These are phyloP conservation scores for Diaporthe longicolla DNA, from an alignment of 2,329 filamentous ascomycete genomes.

Conservation along the genomic window DNA sequence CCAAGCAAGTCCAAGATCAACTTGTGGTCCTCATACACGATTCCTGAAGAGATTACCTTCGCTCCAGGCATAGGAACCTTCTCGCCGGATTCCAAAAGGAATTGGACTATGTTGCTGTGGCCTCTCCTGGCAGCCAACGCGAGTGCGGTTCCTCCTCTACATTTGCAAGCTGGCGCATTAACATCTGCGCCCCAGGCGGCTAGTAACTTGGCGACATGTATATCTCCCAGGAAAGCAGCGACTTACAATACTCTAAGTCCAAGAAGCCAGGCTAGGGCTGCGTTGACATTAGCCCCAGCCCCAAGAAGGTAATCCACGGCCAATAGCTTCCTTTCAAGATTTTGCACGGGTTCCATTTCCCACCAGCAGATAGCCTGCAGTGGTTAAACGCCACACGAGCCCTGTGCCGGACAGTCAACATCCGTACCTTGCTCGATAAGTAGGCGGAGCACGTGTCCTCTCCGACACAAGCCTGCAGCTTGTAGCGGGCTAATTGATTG, in stretches of 20 bases:
- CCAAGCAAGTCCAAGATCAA: no score
- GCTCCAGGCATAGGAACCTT: neutral
- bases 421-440: neutral
- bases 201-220: rapidly evolving
- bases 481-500: neutral
- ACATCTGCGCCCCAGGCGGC: neutral
- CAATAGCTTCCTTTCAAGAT: neutral
- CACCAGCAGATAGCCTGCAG: neutral
- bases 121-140: neutral
- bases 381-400: neutral
- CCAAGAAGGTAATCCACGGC: neutral
- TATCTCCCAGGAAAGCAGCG: neutral
- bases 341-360: neutral
- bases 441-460: neutral
- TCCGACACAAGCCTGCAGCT: neutral
- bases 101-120: neutral
- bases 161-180: neutral
- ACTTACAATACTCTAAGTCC: neutral
- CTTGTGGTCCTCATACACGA: neutral
- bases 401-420: neutral
- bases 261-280: neutral
- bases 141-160: neutral
- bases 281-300: neutral
- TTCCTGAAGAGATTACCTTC: no score
- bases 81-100: neutral